These are phyloP conservation scores for Gamsiella multidivaricata DNA, from an alignment of 192 early-diverging fungal genomes.

Conservation along the genomic window DNA sequence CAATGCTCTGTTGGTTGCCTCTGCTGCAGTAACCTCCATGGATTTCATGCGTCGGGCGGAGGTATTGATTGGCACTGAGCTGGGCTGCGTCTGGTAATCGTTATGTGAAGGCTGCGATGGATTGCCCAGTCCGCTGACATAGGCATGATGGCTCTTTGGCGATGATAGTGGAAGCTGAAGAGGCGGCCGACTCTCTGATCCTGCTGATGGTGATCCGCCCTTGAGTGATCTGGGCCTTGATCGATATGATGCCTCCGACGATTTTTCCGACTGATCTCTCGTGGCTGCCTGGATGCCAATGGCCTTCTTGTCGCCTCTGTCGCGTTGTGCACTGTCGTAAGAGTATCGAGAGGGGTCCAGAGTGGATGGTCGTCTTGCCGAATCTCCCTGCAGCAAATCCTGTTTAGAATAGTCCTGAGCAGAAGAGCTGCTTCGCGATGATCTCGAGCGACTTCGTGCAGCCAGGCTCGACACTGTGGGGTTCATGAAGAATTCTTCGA, in stretches of 20 bases:
- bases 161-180: slow-evolving; percentile 43
- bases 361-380: background rate
- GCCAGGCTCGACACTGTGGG: slow-evolving; percentile 65
- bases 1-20: slow-evolving; percentile 14
- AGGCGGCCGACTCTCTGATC: slow-evolving; percentile 26
- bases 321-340: slow-evolving; percentile 16
- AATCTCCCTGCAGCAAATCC: background rate
- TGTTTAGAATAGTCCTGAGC: slow-evolving; percentile 22
- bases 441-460: slow-evolving; percentile 25
- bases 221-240: slow-evolving; percentile 31
- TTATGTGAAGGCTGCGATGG: slow-evolving; percentile 7
- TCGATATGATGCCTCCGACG: slow-evolving; percentile 8
- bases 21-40: slow-evolving; percentile 8
- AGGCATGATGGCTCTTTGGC: slow-evolving; percentile 17
- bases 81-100: slow-evolving; percentile 17
- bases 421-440: slow-evolving; percentile 18
- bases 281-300: background rate
- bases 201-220: slow-evolving; percentile 29
- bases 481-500: slow-evolving; percentile 95
- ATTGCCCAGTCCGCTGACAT: slow-evolving; percentile 9
- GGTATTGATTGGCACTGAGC: slow-evolving; percentile 21
- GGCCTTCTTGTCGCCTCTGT: slow-evolving; percentile 22
- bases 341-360: slow-evolving; percentile 21
- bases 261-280: slow-evolving; percentile 17
- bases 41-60: slow-evolving; percentile 23